phyloP scores from a whole-genome alignment of 495 filamentous ascomycete genomes.

The Aspergillus mulundensis region DNA sequence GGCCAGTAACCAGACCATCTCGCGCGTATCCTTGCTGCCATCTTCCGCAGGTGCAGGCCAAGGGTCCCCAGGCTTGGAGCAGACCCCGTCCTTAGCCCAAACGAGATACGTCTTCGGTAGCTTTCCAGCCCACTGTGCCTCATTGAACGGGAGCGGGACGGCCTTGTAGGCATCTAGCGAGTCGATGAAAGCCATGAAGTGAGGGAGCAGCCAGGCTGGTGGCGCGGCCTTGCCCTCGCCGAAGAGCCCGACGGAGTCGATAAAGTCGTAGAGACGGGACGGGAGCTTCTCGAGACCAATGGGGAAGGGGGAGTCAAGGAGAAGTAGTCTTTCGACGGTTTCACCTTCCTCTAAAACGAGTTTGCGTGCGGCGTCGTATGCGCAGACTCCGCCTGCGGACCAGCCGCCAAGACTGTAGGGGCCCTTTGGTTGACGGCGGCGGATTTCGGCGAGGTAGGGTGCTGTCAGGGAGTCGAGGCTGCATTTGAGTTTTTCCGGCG shows the following conservation, averaged over 20 bases:
- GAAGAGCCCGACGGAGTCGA: constrained; percentile 74
- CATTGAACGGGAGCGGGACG: constrained; percentile 32
- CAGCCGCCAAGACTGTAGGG: constrained; percentile 68
- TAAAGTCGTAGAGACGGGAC: constrained; percentile 70
- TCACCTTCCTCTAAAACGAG: constrained; percentile 65
- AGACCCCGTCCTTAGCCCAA: constrained; percentile 81
- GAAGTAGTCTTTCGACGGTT: constrained; percentile 65
- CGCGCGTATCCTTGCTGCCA: constrained; percentile 45
- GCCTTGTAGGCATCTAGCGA: constrained; percentile 70
- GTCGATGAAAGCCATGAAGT: constrained; percentile 74
- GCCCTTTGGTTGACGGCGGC: constrained; percentile 69
- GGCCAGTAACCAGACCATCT: constrained; percentile 75
- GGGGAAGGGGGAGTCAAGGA: constrained; percentile 81
- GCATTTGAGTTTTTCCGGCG: constrained; percentile 51
- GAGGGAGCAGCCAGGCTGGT: constrained; percentile 76
- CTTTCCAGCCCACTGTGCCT: constrained; percentile 39
- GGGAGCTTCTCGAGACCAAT: constrained; percentile 75
- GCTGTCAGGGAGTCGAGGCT: constrained; percentile 54
- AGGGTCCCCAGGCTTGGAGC: constrained; percentile 63
- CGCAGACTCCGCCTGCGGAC: constrained; percentile 86
- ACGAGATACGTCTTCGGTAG: constrained; percentile 63
- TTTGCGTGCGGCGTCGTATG: constrained; percentile 76
- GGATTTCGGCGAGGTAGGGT: constrained; percentile 61
- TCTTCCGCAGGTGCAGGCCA: constrained; percentile 65
- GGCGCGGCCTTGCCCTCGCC: constrained; percentile 63